Evolutionary conservation across 129 eudicot genomes (phyloP).

Genomic region (Flaveria sonorensis): DNA sequence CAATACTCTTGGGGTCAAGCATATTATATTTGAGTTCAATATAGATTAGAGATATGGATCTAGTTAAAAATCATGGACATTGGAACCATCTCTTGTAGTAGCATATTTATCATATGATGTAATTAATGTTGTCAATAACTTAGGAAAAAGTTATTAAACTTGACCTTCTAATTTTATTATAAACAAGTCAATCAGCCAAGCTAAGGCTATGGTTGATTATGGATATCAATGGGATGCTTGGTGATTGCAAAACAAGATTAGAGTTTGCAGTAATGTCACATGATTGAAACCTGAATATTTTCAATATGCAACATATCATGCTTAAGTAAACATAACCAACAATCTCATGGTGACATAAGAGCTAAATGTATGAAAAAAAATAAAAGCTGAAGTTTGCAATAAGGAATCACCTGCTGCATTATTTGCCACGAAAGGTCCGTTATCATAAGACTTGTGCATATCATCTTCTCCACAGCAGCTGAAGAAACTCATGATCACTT

Average conservation of each 20-base stretch:
- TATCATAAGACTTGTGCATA: slow-evolving; percentile 65
- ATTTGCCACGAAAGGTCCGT: slow-evolving; percentile 56
- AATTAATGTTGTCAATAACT: background rate
- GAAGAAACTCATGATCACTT: slow-evolving; percentile 66
- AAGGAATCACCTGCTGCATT: slow-evolving; percentile 57
- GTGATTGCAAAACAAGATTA: too few species aligned
- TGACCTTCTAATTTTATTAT: background rate
- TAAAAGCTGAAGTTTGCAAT: background rate
- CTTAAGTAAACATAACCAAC: too few species aligned
- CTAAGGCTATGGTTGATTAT: background rate
- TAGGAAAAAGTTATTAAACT: background rate
- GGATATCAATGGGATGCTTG: too few species aligned
- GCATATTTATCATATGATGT: background rate
- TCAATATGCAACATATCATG: background rate
- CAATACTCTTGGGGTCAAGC: too few species aligned
- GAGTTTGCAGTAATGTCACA: too few species aligned
- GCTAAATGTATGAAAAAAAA: background rate
- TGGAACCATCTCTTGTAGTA: background rate
- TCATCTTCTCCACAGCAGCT: slow-evolving; percentile 70
- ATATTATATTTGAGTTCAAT: too few species aligned
- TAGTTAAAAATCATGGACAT: too few species aligned
- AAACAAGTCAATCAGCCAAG: too few species aligned
- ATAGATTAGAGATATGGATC: too few species aligned
- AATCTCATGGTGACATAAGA: too few species aligned
- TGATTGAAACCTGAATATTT: background rate